Base-by-base conservation (phyloP, 495 filamentous ascomycete genomes). In the Penicillium diatomitis region DNA sequence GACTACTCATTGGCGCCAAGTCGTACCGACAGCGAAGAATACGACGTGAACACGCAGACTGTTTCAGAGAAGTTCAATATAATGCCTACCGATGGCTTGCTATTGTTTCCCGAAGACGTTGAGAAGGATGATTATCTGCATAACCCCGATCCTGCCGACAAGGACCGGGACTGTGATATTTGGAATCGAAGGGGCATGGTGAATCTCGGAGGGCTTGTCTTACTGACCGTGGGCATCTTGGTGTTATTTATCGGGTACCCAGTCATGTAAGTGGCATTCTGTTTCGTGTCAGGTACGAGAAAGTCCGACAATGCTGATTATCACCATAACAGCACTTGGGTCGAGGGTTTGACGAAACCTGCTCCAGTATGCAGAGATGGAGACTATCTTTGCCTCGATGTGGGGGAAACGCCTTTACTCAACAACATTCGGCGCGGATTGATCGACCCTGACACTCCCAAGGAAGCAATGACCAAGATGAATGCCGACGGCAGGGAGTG, bases 21-120 rank as follows among this genome's bases (percentile, higher is more conserved):
- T 38, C 68, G 77, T 49, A 75, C 76, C 5, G 80, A 73, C 0
- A 85, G 82, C 53, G 81, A 86, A 37, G 82, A 84, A 20, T 74
- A 83, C 31, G 69, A 80, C 53, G 64, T 88, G 31, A 87, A 86
- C 55, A 88, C 83, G 4, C 84, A 88, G 63, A 87, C 85, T 4
- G 86, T 88, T 2, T 81, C 82, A 8, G 83, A 87, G 52, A 88
- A 88, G 57, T 88, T 83, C 57, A 87, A 85, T 55, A 88, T 88
- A 44, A 74, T 81, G 64, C 85, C 85, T 3, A 84, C 82, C 5
- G 79, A 82, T 32, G 84, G 82, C 0, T 61, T 89, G 49, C 58
- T 90, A 30, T 62, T 88, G 20, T 88, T 84, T 57, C 85, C 84
- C 2, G 79, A 86, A 54, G 85, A 89, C 59, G 82, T 86, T 29